These are phyloP conservation scores for Juglanconis oblonga DNA, from an alignment of 2,329 filamentous ascomycete species.

Conservation along the genomic window DNA sequence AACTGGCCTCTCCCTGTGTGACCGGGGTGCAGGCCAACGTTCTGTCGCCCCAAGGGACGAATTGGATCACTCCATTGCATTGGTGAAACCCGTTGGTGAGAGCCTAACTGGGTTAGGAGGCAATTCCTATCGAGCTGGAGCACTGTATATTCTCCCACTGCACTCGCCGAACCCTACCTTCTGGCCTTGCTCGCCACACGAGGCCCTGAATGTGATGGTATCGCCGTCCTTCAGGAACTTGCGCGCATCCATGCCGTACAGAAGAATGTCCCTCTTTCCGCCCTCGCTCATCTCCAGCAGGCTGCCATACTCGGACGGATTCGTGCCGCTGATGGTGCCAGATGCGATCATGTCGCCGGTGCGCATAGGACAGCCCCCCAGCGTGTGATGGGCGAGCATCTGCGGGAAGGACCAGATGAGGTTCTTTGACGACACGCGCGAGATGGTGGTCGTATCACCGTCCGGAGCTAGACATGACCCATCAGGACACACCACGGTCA, in stretches of 20 bases:
- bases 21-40: too few relatives aligned
- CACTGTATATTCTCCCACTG: slow-evolving; percentile 29
- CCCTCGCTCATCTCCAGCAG: slow-evolving; percentile 43
- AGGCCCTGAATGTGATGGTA: slow-evolving; percentile 38
- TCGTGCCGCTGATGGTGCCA: slow-evolving; percentile 64
- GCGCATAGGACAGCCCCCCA: slow-evolving; percentile 72
- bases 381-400: slow-evolving; percentile 76
- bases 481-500: not conserved
- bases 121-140: not conserved
- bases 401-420: slow-evolving; percentile 81
- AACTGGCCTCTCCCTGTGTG: not conserved
- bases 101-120: not conserved
- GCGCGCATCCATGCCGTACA: slow-evolving; percentile 37
- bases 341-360: slow-evolving; percentile 74
- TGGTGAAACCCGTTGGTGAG: too few relatives aligned
- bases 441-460: slow-evolving; percentile 54
- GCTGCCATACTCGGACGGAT: slow-evolving; percentile 36
- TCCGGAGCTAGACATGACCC: slow-evolving; percentile 29
- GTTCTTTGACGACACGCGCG: slow-evolving; percentile 59
- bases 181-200: slow-evolving; percentile 30
- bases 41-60: too few relatives aligned
- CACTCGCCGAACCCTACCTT: slow-evolving; percentile 45
- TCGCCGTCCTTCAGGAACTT: slow-evolving; percentile 47
- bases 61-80: too few relatives aligned
- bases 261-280: slow-evolving; percentile 41